These are phyloP conservation scores for Mortierella sp. DNA, from an alignment of 371 early-diverging fungal genomes.

Conservation along the genomic window DNA sequence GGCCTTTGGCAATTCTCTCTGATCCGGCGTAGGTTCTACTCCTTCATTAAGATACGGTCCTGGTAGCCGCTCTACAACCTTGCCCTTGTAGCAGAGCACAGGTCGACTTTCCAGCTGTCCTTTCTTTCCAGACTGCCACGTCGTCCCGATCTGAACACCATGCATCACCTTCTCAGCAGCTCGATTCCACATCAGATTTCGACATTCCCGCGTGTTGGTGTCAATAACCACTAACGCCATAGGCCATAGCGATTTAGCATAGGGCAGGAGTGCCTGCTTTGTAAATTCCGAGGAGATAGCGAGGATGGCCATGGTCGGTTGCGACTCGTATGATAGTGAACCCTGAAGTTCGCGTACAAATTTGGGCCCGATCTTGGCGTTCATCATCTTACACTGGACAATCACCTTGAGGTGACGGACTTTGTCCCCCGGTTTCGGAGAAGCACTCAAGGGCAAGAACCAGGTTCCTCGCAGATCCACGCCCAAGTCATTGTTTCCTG, in stretches of 20 bases:
- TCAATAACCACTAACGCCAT: constrained; percentile 52
- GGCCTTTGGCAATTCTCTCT: neutral
- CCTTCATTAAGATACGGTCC: constrained; percentile 33
- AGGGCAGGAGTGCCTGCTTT: constrained; percentile 33
- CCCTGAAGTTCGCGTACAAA: constrained; percentile 52
- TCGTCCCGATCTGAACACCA: constrained; percentile 41
- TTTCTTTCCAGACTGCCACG: neutral
- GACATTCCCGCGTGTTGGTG: constrained; percentile 16
- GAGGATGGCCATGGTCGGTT: constrained; percentile 51
- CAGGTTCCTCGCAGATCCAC: constrained; percentile 53
- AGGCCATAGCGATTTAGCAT: constrained; percentile 44
- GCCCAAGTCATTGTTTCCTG: constrained; percentile 39
- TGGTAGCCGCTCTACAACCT: constrained; percentile 26
- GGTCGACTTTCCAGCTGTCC: constrained; percentile 15
- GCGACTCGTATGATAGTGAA: constrained; percentile 42
- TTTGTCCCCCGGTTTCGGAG: constrained; percentile 32
- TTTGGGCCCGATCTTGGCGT: constrained; percentile 36
- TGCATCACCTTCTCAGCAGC: constrained; percentile 52
- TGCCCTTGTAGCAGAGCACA: constrained; percentile 34
- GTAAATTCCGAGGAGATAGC: constrained; percentile 42
- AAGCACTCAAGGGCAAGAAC: constrained; percentile 42
- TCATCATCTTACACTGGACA: constrained; percentile 45
- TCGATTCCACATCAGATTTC: constrained; percentile 51
- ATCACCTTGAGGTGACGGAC: constrained; percentile 53
- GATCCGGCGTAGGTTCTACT: neutral